A percentile compares a stretch with the other conserved stretches of the same genome.
Evolutionary conservation across 495 filamentous ascomycete species (phyloP).

Genomic region (Hyaloscypha hepaticicola): DNA sequence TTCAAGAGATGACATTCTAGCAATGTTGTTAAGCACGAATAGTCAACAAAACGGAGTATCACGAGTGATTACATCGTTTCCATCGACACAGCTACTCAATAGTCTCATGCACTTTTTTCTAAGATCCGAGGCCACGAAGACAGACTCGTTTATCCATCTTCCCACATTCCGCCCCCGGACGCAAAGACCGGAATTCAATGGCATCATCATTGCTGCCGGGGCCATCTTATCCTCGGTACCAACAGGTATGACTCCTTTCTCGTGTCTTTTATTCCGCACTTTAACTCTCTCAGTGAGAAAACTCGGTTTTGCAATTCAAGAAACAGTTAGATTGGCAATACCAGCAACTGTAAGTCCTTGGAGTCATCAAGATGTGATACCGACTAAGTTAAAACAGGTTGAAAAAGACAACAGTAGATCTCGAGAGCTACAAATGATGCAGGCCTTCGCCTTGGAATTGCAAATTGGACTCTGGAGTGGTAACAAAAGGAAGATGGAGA

Average conservation of each 20-base stretch:
- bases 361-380: background rate
- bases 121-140: constrained; percentile 45
- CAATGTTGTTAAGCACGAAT: background rate
- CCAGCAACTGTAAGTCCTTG: constrained; percentile 21
- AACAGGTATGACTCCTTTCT: background rate
- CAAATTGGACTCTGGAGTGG: constrained; percentile 67
- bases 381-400: constrained; percentile 33
- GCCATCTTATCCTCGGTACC: constrained; percentile 40
- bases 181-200: constrained; percentile 55
- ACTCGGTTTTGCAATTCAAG: constrained; percentile 61
- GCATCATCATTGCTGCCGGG: constrained; percentile 52
- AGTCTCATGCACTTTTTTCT: constrained; percentile 61
- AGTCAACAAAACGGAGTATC: background rate
- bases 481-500: constrained; percentile 65
- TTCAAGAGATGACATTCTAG: constrained; percentile 7
- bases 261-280: constrained; percentile 39
- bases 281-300: constrained; percentile 51
- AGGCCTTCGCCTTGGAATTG: constrained; percentile 53
- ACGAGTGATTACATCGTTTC: constrained; percentile 52
- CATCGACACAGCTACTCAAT: constrained; percentile 57
- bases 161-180: constrained; percentile 52
- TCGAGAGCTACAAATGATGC: constrained; percentile 52
- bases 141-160: constrained; percentile 58
- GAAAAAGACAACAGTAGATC: constrained; percentile 59
- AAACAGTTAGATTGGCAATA: constrained; percentile 54